Base-by-base conservation (phyloP, 2,329 filamentous ascomycete genomes). In the Monilinia aucupariae region DNA sequence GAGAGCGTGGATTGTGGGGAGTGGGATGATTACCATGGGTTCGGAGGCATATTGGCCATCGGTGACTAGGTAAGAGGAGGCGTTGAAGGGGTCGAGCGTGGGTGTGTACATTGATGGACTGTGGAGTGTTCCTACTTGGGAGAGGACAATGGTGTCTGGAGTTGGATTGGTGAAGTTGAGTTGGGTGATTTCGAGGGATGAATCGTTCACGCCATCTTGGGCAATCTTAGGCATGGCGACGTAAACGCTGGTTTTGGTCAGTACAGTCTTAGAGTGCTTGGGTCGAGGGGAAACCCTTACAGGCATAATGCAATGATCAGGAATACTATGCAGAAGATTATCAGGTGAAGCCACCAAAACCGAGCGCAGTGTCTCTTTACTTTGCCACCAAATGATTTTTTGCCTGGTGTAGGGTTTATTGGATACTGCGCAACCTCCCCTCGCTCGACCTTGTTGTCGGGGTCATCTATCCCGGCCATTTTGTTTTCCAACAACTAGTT, bases 161-260 rank as follows among this genome's bases (percentile, higher is more conserved):
- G 76, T 74, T 8, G 84, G 82, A 17, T 81, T 71, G 20, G 76
- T 77, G 65, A 85, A 80, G 47, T 77, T 68, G 70, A 85, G 77
- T n/a, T 75, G 73, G 1, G 75, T 79, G 65, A 85, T 76, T 37
- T 78, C 74, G 32, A 86, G 73, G 4, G 75, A 78, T 1, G 83
- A 80, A 39, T 77, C 73, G 68, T 83, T 78, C 68, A 86, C 78
- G 58, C 79, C 78, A 48, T 72, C 64, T 68, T 85, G 84, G 41
- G 83, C 83, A 63, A 82, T 83, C 39, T 80, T 78, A 22, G 83
- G 84, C 68, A 85, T 83, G 3, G 73, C 83, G 59, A 86, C 83
- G 68, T 80, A 86, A 53, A 85, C 77, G 47, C 81, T 83, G 67
- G 34, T 43, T 43, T 20, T 50, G 49, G 32, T 62, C 17, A 62